phyloP scores from a whole-genome alignment of 768 basidiomycete genomes.

The Chalciporus piperatus region DNA sequence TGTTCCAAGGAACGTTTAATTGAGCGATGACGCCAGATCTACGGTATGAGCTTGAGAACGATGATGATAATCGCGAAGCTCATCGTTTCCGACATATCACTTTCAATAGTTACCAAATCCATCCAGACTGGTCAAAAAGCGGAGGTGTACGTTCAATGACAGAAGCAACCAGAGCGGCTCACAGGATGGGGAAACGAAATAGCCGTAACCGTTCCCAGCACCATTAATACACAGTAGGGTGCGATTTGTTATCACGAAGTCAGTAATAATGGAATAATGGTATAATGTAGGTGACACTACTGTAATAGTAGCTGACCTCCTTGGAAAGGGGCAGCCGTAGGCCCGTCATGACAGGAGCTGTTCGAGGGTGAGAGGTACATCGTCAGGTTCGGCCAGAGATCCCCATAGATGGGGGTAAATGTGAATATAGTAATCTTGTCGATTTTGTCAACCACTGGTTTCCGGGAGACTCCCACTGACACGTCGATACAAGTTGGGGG shows the following conservation, averaged over 20 bases:
- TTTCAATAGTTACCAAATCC: conserved; percentile 15
- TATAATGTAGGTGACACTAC: conserved; percentile 11
- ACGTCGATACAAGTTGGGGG: conserved; percentile 7
- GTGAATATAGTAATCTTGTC: background rate
- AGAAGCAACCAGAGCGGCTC: conserved; percentile 3
- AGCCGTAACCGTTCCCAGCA: conserved; percentile 18
- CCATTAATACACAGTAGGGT: background rate
- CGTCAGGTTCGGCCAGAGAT: conserved; percentile 16
- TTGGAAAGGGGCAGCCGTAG: background rate
- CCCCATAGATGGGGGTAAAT: conserved; percentile 14
- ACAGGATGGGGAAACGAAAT: conserved; percentile 13
- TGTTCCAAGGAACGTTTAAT: conserved; percentile 13
- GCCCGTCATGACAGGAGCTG: conserved; percentile 17
- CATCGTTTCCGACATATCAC: background rate
- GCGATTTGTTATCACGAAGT: background rate
- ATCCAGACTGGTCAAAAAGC: conserved; percentile 5
- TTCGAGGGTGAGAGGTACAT: conserved; percentile 16
- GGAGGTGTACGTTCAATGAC: conserved; percentile 8
- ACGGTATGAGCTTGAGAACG: conserved; percentile 16
- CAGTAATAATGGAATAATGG: conserved; percentile 8
- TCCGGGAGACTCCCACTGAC: conserved; percentile 20
- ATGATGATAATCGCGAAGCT: conserved; percentile 19
- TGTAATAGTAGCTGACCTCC: too few species aligned
- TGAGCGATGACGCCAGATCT: conserved; percentile 16
- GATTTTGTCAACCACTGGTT: background rate